Percentiles rank a stretch among this genome's conserved stretches.
Evolutionary conservation across 805 yeast species (phyloP).

Genomic region (Ogataea minuta): DNA sequence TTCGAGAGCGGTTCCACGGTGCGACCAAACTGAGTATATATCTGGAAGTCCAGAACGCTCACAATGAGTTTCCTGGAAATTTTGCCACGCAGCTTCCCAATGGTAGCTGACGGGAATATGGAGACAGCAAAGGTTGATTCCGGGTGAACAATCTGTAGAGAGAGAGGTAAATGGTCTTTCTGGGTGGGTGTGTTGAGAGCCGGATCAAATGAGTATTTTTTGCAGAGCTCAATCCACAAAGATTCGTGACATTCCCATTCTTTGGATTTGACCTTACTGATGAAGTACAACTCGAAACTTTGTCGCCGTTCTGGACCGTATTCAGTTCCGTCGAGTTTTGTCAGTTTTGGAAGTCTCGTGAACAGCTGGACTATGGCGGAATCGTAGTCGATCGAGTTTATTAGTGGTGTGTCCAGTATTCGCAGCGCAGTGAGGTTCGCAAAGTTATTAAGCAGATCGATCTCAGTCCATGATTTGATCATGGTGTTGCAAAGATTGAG

Average conservation of each 20-base stretch:
- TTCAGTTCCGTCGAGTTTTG: constrained; percentile 55
- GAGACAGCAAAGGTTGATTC: constrained; percentile 18
- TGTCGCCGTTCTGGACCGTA: constrained; percentile 46
- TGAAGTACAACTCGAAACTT: constrained; percentile 68
- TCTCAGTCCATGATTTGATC: constrained; percentile 44
- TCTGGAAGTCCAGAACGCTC: constrained; percentile 26
- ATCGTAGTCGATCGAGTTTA: constrained; percentile 23
- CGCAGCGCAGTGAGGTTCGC: constrained; percentile 47
- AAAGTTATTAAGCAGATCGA: constrained; percentile 45
- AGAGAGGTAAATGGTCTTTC: neutral
- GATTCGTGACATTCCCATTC: constrained; percentile 31
- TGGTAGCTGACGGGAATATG: constrained; percentile 34
- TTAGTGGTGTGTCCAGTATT: constrained; percentile 54
- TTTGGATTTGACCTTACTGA: constrained; percentile 45
- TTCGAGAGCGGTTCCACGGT: constrained; percentile 16
- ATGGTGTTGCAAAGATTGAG: constrained; percentile 55
- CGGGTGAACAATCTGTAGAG: constrained; percentile 1
- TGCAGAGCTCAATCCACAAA: constrained; percentile 41
- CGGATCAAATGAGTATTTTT: constrained; percentile 31
- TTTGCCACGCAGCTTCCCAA: constrained; percentile 36
- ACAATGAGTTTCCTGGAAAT: constrained; percentile 26
- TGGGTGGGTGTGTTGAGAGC: constrained; percentile 8
- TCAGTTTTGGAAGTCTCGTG: constrained; percentile 30
- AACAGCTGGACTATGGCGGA: constrained; percentile 21
- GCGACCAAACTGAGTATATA: constrained; percentile 19